A percentile compares a stretch with the other conserved stretches of the same genome.
phyloP scores from a whole-genome alignment of 2,329 filamentous ascomycete species.

The Stagonosporopsis chrysanthemi region DNA sequence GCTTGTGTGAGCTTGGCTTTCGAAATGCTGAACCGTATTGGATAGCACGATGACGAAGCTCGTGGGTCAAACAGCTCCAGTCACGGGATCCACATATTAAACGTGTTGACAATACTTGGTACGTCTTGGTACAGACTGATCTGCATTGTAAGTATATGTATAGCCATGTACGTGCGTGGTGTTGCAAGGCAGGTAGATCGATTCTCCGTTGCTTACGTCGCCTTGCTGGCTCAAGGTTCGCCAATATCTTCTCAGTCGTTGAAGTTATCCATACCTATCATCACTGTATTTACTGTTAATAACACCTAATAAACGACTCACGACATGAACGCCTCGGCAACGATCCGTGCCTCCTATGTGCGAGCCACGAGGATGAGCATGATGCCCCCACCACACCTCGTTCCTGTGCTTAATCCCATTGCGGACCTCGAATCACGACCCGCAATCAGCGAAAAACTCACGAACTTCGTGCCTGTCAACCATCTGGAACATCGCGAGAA shows the following conservation, averaged over 20 bases:
- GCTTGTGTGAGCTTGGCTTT: conserved; percentile 26
- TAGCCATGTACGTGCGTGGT: neutral
- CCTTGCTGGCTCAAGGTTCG: conserved; percentile 22
- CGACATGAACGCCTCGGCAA: conserved; percentile 42
- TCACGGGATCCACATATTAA: conserved; percentile 13
- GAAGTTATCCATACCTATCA: neutral
- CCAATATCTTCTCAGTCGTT: neutral
- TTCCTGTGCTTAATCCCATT: conserved; percentile 3
- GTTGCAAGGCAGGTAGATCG: conserved; percentile 6
- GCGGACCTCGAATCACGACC: conserved; percentile 26
- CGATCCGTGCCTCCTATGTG: conserved; percentile 38
- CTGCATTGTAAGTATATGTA: conserved; percentile 8
- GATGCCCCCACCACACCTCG: conserved; percentile 11
- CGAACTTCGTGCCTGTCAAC: conserved; percentile 29
- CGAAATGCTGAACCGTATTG: conserved; percentile 5
- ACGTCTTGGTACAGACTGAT: conserved; percentile 1
- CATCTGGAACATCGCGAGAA: conserved; percentile 31
- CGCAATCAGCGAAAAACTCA: conserved; percentile 27
- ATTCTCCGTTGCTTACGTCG: conserved; percentile 7
- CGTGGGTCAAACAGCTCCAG: conserved; percentile 27
- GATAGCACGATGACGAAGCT: conserved; percentile 13
- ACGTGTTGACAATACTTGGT: conserved; percentile 4
- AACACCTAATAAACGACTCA: conserved; percentile 15
- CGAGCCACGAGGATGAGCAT: conserved; percentile 33
- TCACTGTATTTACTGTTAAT: neutral